Conservation (phyloP, 1,284 basidiomycete genomes). For the Cryptococcus sp. region DNA sequence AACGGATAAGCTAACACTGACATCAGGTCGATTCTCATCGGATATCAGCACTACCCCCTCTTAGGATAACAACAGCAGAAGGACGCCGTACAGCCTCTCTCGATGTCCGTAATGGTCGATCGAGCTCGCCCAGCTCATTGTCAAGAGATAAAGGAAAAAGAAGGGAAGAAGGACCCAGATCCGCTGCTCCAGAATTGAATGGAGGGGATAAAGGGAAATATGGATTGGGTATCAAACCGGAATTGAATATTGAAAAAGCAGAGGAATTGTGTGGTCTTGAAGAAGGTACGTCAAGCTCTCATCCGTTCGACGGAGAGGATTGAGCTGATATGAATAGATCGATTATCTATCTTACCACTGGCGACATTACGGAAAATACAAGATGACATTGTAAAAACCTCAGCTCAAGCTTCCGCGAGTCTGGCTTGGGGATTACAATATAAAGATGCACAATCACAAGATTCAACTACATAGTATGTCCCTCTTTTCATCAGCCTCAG, state of each 20-base stretch:
- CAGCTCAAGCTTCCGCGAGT: conserved; percentile 65
- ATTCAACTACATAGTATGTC: conserved; percentile 50
- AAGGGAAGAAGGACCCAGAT: conserved; percentile 4
- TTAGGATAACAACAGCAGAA: conserved; percentile 67
- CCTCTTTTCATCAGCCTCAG: neutral
- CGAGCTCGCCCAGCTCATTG: conserved; percentile 2
- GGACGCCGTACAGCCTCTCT: conserved; percentile 9
- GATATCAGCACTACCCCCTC: conserved; percentile 65
- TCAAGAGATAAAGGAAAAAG: conserved; percentile 14
- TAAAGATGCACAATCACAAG: conserved; percentile 77
- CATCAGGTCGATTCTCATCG: conserved; percentile 60
- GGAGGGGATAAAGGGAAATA: conserved; percentile 44
- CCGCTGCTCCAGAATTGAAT: conserved; percentile 4
- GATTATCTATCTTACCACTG: conserved; percentile 64
- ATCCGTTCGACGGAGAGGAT: neutral
- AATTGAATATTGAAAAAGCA: conserved; percentile 62
- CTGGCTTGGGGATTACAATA: conserved; percentile 76
- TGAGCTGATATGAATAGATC: conserved; percentile 53
- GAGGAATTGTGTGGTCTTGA: conserved; percentile 63
- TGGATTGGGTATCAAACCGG: conserved; percentile 63
- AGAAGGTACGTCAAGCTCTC: conserved; percentile 53
- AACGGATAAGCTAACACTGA: neutral
- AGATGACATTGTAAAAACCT: conserved; percentile 62
- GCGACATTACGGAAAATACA: conserved; percentile 62
- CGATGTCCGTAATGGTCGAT: conserved; percentile 1